Percentiles rank a stretch among this genome's conserved stretches.
These are phyloP conservation scores for Claviceps africana DNA, from an alignment of 2,329 filamentous ascomycete species.

Conservation along the genomic window DNA sequence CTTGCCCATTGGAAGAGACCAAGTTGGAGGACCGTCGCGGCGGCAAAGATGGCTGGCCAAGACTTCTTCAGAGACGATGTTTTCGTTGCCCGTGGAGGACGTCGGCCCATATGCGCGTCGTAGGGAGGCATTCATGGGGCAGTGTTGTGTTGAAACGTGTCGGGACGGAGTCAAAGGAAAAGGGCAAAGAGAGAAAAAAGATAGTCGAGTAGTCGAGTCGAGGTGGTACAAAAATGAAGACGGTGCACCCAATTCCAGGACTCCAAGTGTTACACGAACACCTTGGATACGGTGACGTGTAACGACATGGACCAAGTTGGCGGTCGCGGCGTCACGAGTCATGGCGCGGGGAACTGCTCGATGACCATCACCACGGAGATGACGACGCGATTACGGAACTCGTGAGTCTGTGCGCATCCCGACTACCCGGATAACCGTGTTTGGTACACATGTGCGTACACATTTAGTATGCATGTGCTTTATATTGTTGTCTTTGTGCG, in stretches of 20 bases:
- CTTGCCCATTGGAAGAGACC: slow-evolving; percentile 1
- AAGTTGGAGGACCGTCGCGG: not conserved
- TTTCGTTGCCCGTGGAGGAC: not conserved
- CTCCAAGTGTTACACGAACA: not conserved
- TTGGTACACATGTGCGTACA: too few species aligned
- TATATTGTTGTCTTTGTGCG: too few species aligned
- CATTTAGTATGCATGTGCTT: too few species aligned
- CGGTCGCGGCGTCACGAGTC: too few species aligned
- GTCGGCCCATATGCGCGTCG: not conserved
- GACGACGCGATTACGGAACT: too few species aligned
- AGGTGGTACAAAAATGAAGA: not conserved
- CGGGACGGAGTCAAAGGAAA: not conserved
- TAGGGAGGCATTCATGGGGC: not conserved
- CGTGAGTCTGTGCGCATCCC: too few species aligned
- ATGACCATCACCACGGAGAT: too few species aligned
- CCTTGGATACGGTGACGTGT: too few species aligned
- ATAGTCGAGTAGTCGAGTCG: not conserved
- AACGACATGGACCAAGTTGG: too few species aligned
- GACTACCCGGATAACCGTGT: too few species aligned
- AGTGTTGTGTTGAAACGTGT: not conserved
- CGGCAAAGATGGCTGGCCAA: slow-evolving; percentile 3
- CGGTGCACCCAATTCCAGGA: not conserved
- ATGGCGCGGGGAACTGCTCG: too few species aligned
- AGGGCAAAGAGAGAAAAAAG: not conserved
- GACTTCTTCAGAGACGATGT: not conserved